A percentile compares a stretch with the other conserved stretches of the same genome.
phyloP scores from a whole-genome alignment of 306 rosid species.

The Gynostemma pentaphyllum region DNA sequence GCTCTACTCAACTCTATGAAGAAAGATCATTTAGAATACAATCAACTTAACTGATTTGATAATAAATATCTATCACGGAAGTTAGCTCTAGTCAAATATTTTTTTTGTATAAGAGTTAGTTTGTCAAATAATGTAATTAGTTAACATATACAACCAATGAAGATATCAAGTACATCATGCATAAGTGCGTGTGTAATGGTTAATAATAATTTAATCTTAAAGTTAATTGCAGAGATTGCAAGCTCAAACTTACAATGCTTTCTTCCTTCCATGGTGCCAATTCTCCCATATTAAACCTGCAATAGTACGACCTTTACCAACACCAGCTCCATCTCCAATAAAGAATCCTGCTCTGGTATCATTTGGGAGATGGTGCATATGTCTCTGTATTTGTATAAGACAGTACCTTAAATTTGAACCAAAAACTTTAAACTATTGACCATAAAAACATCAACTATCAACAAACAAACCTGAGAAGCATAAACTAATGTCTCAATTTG shows the following conservation, averaged over 20 bases:
- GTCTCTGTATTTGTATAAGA: slow-evolving; percentile 64
- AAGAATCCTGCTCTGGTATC: slow-evolving; percentile 84
- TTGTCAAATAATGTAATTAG: too few relatives aligned
- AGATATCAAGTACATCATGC: too few relatives aligned
- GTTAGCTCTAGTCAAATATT: too few relatives aligned
- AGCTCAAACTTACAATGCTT: slow-evolving; percentile 64
- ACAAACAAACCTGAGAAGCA: slow-evolving; percentile 84
- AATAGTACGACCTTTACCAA: slow-evolving; percentile 96
- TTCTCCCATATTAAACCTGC: slow-evolving; percentile 97
- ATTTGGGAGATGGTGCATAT: slow-evolving; percentile 68
- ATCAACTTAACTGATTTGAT: too few relatives aligned
- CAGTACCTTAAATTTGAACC: slow-evolving; percentile 22
- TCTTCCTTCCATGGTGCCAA: slow-evolving; percentile 76
- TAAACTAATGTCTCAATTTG: slow-evolving; percentile 96
- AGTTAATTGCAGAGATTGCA: slow-evolving; percentile 8
- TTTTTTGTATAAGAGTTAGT: too few relatives aligned
- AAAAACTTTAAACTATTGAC: slow-evolving; percentile 12
- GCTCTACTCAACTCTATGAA: background rate
- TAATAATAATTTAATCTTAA: background rate
- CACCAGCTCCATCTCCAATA: slow-evolving; percentile 98
- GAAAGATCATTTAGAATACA: background rate
- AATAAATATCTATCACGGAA: too few relatives aligned
- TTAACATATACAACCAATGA: too few relatives aligned
- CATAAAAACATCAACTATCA: slow-evolving; percentile 17
- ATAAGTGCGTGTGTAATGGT: too few relatives aligned